A percentile compares a stretch with the other conserved stretches of the same genome.
Evolutionary conservation across 2,329 filamentous ascomycete genomes (phyloP).

Genomic region (Chaetomium olivaceum): DNA sequence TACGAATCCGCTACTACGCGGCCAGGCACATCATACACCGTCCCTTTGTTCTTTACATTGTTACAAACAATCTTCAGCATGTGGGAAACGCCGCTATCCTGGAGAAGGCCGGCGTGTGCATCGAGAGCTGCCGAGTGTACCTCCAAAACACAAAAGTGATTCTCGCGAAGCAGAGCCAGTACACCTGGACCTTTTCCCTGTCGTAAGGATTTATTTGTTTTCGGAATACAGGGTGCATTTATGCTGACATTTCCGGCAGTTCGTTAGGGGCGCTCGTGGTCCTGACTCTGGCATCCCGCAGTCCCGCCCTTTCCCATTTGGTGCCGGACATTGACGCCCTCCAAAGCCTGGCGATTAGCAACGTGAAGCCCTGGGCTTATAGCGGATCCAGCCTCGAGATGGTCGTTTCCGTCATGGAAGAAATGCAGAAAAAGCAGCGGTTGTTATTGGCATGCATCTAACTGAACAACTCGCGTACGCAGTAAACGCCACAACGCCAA

Average conservation of each 20-base stretch:
- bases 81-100: constrained; percentile 1
- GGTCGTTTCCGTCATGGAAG: constrained; percentile 16
- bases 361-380: constrained; percentile 14
- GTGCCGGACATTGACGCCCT: constrained; percentile 14
- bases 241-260: background rate
- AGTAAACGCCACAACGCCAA: constrained; percentile 1
- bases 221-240: background rate
- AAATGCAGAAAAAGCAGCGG: constrained; percentile 16
- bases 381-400: constrained; percentile 12
- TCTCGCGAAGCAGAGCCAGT: constrained; percentile 13
- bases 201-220: background rate
- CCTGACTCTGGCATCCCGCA: constrained; percentile 12
- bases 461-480: background rate
- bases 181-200: constrained; percentile 15
- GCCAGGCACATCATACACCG: constrained; percentile 18
- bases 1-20: constrained; percentile 16
- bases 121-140: constrained; percentile 13
- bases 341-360: constrained; percentile 11
- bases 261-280: constrained; percentile 14
- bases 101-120: constrained; percentile 12
- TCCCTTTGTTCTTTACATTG: constrained; percentile 10
- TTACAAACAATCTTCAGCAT: constrained; percentile 12
- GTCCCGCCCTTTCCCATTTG: background rate
- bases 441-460: constrained; percentile 5
- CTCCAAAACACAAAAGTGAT: constrained; percentile 11